Percentiles rank a stretch among this genome's conserved stretches.
phyloP scores from a whole-genome alignment of 257 asterid species.

The Parsonsia alboflavescens region DNA sequence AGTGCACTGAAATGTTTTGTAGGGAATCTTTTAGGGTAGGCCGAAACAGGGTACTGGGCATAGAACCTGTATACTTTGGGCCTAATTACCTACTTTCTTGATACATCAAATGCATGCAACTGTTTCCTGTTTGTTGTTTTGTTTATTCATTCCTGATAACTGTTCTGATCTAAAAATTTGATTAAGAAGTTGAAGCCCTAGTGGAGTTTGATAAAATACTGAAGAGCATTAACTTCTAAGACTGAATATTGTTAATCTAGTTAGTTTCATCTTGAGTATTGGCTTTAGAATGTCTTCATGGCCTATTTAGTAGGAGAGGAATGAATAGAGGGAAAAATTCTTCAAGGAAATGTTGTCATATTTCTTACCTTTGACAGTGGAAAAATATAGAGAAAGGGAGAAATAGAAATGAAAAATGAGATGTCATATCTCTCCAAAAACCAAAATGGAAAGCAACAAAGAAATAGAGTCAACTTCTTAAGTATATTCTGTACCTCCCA shows the following conservation, averaged over 20 bases:
- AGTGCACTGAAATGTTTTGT: neutral
- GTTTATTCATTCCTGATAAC: neutral
- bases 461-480: neutral
- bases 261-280: neutral
- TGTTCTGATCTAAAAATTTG: neutral
- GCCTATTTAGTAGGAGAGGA: neutral
- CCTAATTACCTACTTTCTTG: neutral
- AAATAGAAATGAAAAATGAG: neutral
- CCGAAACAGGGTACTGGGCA: neutral
- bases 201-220: neutral
- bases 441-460: neutral
- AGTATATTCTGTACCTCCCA: neutral
- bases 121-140: neutral
- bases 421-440: neutral
- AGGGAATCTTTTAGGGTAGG: neutral
- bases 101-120: neutral
- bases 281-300: neutral
- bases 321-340: neutral
- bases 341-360: neutral
- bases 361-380: neutral
- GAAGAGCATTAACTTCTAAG: neutral
- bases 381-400: neutral
- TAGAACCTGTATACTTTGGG: neutral
- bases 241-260: neutral
- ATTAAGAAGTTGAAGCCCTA: neutral